A percentile compares a stretch with the other conserved stretches of the same genome.
phyloP scores from a whole-genome alignment of 805 yeast genomes.

The Helenozyma baotianmanensis region DNA sequence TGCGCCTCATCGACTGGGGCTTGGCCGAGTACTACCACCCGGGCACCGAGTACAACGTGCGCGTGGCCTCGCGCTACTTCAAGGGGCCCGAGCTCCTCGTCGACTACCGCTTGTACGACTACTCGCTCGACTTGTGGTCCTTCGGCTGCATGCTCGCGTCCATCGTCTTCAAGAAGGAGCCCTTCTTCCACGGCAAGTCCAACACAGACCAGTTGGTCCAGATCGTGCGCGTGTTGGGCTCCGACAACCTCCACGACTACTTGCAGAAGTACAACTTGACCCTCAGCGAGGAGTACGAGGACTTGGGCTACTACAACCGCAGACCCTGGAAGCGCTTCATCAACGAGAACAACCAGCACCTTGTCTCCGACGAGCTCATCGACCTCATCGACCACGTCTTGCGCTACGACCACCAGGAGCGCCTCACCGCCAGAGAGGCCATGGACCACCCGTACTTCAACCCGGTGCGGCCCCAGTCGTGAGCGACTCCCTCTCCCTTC shows the following conservation, averaged over 20 bases:
- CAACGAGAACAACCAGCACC: constrained; percentile 48
- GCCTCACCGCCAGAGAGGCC: constrained; percentile 86
- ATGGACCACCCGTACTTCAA: constrained; percentile 71
- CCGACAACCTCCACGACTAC: constrained; percentile 66
- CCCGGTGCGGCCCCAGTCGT: constrained; percentile 12
- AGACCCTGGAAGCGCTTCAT: constrained; percentile 65
- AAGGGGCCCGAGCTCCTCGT: constrained; percentile 91
- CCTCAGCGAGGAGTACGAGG: constrained; percentile 76
- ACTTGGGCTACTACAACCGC: constrained; percentile 60
- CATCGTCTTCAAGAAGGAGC: constrained; percentile 84
- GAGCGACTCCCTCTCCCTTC: too few species aligned
- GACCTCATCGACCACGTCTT: constrained; percentile 71
- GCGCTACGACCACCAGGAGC: constrained; percentile 80
- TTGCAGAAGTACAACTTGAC: constrained; percentile 63
- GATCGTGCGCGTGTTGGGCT: constrained; percentile 83
- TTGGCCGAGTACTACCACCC: constrained; percentile 91
- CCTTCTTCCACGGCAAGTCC: constrained; percentile 87
- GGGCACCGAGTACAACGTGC: constrained; percentile 82
- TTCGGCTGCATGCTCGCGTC: constrained; percentile 92
- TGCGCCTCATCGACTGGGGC: constrained; percentile 93
- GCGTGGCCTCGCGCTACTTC: constrained; percentile 90
- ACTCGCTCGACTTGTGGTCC: constrained; percentile 90
- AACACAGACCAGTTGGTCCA: constrained; percentile 89
- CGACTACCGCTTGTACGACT: constrained; percentile 83
- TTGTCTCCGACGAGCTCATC: constrained; percentile 52